phyloP scores from a whole-genome alignment of 2,329 filamentous ascomycete species.

The Zasmidium citrigriseum region DNA sequence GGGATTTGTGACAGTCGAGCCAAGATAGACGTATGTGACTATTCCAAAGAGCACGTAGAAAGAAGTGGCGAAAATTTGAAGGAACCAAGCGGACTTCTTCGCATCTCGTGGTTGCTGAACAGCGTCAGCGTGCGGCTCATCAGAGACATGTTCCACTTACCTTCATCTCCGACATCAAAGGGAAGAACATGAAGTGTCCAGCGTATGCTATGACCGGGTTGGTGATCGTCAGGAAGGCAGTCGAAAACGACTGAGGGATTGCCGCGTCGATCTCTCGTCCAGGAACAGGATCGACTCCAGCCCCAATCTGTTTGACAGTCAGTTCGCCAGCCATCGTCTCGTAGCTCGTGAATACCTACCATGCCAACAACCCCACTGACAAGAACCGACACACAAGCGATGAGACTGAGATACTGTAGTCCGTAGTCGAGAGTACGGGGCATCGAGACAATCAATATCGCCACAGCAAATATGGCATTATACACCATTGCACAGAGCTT shows the following conservation, averaged over 20 bases:
- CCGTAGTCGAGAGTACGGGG: constrained; percentile 51
- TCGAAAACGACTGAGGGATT: constrained; percentile 42
- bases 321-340: background rate
- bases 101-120: constrained; percentile 44
- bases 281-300: constrained; percentile 44
- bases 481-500: constrained; percentile 54
- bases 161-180: constrained; percentile 45
- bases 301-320: constrained; percentile 38
- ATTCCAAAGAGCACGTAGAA: constrained; percentile 55
- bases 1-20: constrained; percentile 47
- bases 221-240: constrained; percentile 50
- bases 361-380: constrained; percentile 54
- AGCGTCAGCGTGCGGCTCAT: constrained; percentile 39
- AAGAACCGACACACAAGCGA: constrained; percentile 49
- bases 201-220: constrained; percentile 57
- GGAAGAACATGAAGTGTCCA: constrained; percentile 57
- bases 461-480: constrained; percentile 48
- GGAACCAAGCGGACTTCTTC: constrained; percentile 53
- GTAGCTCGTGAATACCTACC: background rate
- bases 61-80: constrained; percentile 53
- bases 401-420: constrained; percentile 50
- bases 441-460: constrained; percentile 48
- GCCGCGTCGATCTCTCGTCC: constrained; percentile 41
- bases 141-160: constrained; percentile 33
- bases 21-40: constrained; percentile 55